phyloP scores from a whole-genome alignment of 2,329 filamentous ascomycete species.

The Podosphaera xanthii region DNA sequence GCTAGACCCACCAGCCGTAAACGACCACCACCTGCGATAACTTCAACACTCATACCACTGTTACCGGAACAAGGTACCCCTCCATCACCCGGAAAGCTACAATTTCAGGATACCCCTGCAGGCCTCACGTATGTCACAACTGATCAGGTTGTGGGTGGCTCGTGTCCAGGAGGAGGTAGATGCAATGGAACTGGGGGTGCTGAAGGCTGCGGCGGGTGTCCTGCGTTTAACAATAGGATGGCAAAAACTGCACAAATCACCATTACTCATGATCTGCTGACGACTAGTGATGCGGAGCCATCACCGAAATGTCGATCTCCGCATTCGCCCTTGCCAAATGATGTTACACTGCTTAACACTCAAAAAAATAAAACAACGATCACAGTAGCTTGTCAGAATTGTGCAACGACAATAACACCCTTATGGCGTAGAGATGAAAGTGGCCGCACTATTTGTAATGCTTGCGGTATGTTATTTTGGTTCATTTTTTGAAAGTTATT shows the following conservation, averaged over 20 bases:
- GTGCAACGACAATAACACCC: constrained; percentile 85
- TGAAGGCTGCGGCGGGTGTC: constrained; percentile 84
- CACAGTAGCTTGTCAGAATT: constrained; percentile 89
- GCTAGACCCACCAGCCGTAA: constrained; percentile 78
- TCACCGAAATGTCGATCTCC: constrained; percentile 10
- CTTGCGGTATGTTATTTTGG: constrained; percentile 51
- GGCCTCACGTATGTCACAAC: constrained; percentile 53
- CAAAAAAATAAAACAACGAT: constrained; percentile 28
- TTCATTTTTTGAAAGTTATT: constrained; percentile 4
- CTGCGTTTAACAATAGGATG: constrained; percentile 90
- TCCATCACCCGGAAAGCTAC: constrained; percentile 16
- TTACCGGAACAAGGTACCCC: constrained; percentile 10
- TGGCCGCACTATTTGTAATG: constrained; percentile 95
- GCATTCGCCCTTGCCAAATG: constrained; percentile 21
- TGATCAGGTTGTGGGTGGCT: constrained; percentile 55
- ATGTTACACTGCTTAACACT: constrained; percentile 24
- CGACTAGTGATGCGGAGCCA: constrained; percentile 7
- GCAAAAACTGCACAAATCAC: constrained; percentile 63
- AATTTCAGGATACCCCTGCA: constrained; percentile 17
- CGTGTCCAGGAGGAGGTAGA: constrained; percentile 79
- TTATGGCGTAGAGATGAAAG: constrained; percentile 86
- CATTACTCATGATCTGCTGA: constrained; percentile 18
- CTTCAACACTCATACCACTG: constrained; percentile 9
- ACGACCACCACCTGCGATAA: constrained; percentile 34
- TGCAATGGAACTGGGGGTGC: constrained; percentile 94